phyloP scores from a whole-genome alignment of 345 rosid species.

The Aegle marmelos region DNA sequence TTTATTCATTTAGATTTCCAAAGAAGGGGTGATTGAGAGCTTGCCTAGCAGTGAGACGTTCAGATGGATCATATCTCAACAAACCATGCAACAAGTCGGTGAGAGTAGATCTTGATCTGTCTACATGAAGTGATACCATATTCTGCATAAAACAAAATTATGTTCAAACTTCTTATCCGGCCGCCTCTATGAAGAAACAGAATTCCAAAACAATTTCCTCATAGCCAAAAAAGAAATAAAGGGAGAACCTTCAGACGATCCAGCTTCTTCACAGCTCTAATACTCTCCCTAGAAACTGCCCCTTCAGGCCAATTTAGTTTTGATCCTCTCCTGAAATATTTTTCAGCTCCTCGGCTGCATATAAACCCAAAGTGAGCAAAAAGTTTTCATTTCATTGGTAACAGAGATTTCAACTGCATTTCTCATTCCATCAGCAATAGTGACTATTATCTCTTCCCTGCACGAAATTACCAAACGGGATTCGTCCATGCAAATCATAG shows the following conservation, averaged over 20 bases:
- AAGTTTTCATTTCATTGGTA: too few relatives aligned
- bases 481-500: not conserved
- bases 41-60: conserved; percentile 61
- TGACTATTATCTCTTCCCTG: not conserved
- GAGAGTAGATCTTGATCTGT: conserved; percentile 41
- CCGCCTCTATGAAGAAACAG: not conserved
- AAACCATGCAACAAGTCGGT: conserved; percentile 58
- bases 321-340: conserved; percentile 60
- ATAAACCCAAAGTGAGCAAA: conserved; percentile 1
- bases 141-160: conserved; percentile 35
- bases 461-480: not conserved
- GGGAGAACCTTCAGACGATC: conserved; percentile 49
- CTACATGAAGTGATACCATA: conserved; percentile 48
- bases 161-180: not conserved
- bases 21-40: conserved; percentile 84
- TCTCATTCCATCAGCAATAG: not conserved
- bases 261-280: conserved; percentile 79
- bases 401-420: not conserved
- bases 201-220: not conserved
- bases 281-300: conserved; percentile 74
- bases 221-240: not conserved
- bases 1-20: conserved; percentile 25
- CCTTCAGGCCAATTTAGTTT: conserved; percentile 90
- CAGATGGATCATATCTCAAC: conserved; percentile 60
- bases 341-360: conserved; percentile 65